These are phyloP conservation scores for Chaetomium olivaceum DNA, from an alignment of 2,329 filamentous ascomycete species.

Conservation along the genomic window DNA sequence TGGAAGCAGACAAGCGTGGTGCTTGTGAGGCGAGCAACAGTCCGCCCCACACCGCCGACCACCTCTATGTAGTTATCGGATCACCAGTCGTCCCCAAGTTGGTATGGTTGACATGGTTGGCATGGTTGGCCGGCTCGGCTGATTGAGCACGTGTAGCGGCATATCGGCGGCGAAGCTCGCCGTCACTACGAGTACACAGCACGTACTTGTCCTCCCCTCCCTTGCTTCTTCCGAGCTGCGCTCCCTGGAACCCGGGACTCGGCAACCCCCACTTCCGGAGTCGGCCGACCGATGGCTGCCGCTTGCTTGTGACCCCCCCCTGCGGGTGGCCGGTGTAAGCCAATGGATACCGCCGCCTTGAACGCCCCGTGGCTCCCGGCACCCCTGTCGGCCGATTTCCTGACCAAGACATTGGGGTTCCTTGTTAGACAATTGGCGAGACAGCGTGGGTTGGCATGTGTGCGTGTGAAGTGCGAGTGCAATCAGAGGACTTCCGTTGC, in stretches of 20 bases:
- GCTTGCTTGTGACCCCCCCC: conserved; percentile 6
- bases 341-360: conserved; percentile 25
- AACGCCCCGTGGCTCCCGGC: conserved; percentile 9
- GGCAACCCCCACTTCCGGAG: conserved; percentile 18
- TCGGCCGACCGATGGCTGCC: conserved; percentile 13
- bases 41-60: conserved; percentile 13
- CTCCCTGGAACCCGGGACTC: conserved; percentile 13
- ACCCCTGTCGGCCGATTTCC: conserved; percentile 22
- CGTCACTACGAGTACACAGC: too few relatives aligned
- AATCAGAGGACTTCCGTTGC: conserved; percentile 4
- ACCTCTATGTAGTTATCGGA: conserved; percentile 7
- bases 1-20: conserved; percentile 6
- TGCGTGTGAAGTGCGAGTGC: conserved; percentile 13
- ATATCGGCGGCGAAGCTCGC: neutral
- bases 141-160: neutral
- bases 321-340: conserved; percentile 20
- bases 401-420: conserved; percentile 16
- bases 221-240: conserved; percentile 13
- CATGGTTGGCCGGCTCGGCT: too few relatives aligned
- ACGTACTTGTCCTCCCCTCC: neutral
- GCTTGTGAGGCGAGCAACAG: neutral
- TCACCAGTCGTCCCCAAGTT: conserved; percentile 1
- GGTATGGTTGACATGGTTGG: too few relatives aligned
- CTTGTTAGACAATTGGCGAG: conserved; percentile 14
- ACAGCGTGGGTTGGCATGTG: neutral